phyloP scores from a whole-genome alignment of 768 basidiomycete species.

The Lyophyllum decastes region DNA sequence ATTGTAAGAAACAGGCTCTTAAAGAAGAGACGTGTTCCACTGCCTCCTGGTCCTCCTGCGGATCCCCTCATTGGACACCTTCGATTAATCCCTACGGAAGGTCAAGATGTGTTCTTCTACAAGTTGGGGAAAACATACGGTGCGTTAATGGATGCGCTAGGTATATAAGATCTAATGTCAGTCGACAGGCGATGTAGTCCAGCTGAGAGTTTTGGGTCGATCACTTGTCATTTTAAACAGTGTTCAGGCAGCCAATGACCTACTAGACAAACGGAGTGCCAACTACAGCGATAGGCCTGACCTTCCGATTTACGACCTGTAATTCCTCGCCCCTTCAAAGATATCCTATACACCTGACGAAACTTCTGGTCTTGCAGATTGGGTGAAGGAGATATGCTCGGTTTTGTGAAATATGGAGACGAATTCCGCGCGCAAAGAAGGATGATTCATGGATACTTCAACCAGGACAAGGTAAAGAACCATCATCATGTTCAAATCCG shows the following conservation, averaged over 20 bases:
- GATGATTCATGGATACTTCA: constrained; percentile 18
- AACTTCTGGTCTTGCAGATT: constrained; percentile 12
- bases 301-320: constrained; percentile 18
- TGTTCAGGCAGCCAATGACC: constrained; percentile 13
- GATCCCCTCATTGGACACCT: constrained; percentile 38
- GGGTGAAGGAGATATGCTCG: constrained; percentile 7
- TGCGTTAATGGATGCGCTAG: not conserved
- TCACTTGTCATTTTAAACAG: constrained; percentile 21
- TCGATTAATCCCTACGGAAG: constrained; percentile 27
- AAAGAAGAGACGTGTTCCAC: too few species aligned
- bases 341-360: not conserved
- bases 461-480: constrained; percentile 16
- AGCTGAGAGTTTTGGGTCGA: constrained; percentile 22
- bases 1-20: too few species aligned
- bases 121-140: constrained; percentile 34
- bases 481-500: constrained; percentile 18
- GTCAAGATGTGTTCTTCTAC: constrained; percentile 25
- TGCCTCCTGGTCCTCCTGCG: constrained; percentile 29
- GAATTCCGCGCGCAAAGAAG: constrained; percentile 19
- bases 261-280: constrained; percentile 24
- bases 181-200: constrained; percentile 22
- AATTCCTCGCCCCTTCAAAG: not conserved
- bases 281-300: constrained; percentile 25
- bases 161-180: not conserved
- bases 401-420: constrained; percentile 19